A percentile compares a stretch with the other conserved stretches of the same genome.
phyloP scores from a whole-genome alignment of 75 land plant species.

The Cryptomeria japonica region DNA sequence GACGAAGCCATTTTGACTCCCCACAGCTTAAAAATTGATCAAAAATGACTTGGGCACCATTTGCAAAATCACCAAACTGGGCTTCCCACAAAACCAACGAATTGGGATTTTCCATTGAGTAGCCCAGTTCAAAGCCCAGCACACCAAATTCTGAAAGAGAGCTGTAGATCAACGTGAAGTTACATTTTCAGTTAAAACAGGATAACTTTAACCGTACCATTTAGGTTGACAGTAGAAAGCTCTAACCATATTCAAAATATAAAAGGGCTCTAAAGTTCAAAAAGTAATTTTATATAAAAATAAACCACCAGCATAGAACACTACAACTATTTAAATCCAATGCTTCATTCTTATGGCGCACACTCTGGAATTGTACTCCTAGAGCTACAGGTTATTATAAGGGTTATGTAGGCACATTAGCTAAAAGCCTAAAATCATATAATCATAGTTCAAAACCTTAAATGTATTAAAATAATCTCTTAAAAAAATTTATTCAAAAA shows the following conservation, averaged over 20 bases:
- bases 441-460: not conserved
- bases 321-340: not conserved
- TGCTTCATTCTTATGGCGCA: not conserved
- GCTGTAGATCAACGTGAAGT: conserved; percentile 33
- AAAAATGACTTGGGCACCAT: conserved; percentile 96
- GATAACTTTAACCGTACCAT: not conserved
- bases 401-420: not conserved
- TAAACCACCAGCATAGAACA: not conserved
- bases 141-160: conserved; percentile 98
- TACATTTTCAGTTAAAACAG: not conserved
- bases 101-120: conserved; percentile 98
- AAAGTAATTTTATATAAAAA: not conserved
- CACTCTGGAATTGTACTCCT: not conserved
- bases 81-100: conserved; percentile 95
- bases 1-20: conserved; percentile 95
- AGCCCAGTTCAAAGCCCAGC: conserved; percentile 96
- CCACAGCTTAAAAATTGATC: conserved; percentile 96
- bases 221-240: not conserved
- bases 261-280: not conserved
- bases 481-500: not conserved
- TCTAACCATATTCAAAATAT: not conserved
- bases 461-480: too few relatives aligned
- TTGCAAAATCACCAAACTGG: conserved; percentile 98
- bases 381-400: not conserved
- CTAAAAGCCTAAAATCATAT: too few relatives aligned